Evolutionary conservation across 192 early-diverging fungal species (phyloP).

Genomic region (Umbelopsis sp.): DNA sequence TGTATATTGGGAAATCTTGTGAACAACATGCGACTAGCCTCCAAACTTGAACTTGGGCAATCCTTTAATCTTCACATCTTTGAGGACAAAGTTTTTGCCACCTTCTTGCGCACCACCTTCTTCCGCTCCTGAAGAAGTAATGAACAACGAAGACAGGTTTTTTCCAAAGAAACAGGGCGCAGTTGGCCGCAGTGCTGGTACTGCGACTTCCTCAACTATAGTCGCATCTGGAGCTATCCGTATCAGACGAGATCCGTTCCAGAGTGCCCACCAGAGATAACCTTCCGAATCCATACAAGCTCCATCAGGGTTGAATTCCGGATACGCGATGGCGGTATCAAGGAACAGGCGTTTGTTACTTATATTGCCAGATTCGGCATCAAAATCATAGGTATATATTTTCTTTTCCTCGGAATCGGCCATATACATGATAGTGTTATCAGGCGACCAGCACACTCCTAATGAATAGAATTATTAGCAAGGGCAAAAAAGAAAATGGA

Average conservation of each 20-base stretch:
- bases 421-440: slow-evolving; percentile 13
- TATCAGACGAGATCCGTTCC: slow-evolving; percentile 2
- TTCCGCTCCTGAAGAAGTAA: not conserved
- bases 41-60: slow-evolving; percentile 8
- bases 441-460: slow-evolving; percentile 1
- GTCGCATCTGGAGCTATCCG: slow-evolving; percentile 7
- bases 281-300: not conserved
- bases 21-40: not conserved
- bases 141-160: slow-evolving; percentile 4
- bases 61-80: not conserved
- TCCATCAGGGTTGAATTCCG: not conserved
- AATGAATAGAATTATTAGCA: not conserved
- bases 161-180: slow-evolving; percentile 6
- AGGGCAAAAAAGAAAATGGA: not conserved
- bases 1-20: too few species aligned
- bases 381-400: not conserved
- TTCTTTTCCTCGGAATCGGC: slow-evolving; percentile 1
- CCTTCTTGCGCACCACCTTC: slow-evolving; percentile 4
- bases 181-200: slow-evolving; percentile 3
- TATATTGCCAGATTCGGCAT: not conserved
- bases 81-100: slow-evolving; percentile 12
- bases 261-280: slow-evolving; percentile 5
- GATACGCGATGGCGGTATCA: not conserved
- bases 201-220: not conserved
- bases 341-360: slow-evolving; percentile 9